Base-by-base conservation (phyloP, 1,139 yeast species). In the Insectozyma bohioensis region DNA sequence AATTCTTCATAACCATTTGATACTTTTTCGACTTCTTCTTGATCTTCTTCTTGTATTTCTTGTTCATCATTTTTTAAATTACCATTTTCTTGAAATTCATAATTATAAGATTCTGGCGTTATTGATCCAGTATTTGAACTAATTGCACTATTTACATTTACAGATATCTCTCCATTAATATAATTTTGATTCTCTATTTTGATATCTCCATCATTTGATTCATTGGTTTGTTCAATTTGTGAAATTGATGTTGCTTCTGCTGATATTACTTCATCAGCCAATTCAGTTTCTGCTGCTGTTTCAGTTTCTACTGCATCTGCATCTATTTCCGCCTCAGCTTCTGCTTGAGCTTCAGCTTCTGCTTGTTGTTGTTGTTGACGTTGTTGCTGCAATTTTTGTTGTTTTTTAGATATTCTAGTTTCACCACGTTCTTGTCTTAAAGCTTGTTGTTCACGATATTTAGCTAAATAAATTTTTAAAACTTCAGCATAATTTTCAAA, bases 401-500 rank as follows among this genome's bases (percentile, higher is more conserved):
- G 70, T 46, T 58, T 63, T 53, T 63, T 69, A 2, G 67, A 51
- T 26, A 61, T 52, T 34, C 73, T 62, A 6, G 69, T 51, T 40
- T 78, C 82, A 2, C 80, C 78, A 37, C 80, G 58, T 46, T 76
- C 83, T 46, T 80, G 82, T 49, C 71, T 73, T 43, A 79, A 48
- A 2, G 85, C 85, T 48, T 84, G 90, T 49, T 82, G 87, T 54
- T 68, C 71, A 38, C 87, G 58, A 50, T 79, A 80, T 51, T 80
- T 80, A 27, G 87, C 83, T 41, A 80, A 60, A 49, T 80, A 80
- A 23, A 80, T 80, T 52, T 80, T 80, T 43, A 80, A 66, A 7
- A 80, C 82, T 52, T 80, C 87, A 7, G 85, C 78, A 51, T 80
- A 80, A 48, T 80, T 80, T 48, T 80, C 87, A 55, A 80, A 80